phyloP scores from a whole-genome alignment of 192 early-diverging fungal genomes.

The Pilaira anomala region DNA sequence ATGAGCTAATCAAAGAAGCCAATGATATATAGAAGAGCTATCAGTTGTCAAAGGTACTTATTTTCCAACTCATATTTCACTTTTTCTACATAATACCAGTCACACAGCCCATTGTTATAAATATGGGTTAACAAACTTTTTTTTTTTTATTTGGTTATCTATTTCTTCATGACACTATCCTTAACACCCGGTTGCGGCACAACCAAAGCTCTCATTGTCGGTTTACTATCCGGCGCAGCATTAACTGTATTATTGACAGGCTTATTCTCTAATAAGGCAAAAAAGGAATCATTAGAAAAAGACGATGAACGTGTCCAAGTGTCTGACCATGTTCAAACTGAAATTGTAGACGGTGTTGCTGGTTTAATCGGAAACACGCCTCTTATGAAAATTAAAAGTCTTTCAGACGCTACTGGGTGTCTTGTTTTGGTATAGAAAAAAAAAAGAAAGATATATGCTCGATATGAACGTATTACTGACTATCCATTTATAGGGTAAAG shows the following conservation, averaged over 20 bases:
- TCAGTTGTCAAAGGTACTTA: too few species aligned
- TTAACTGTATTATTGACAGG: constrained; percentile 11
- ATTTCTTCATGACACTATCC: too few species aligned
- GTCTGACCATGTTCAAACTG: background rate
- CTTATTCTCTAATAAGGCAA: background rate
- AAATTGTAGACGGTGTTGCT: constrained; percentile 66
- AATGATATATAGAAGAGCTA: too few species aligned
- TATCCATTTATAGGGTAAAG: constrained; percentile 33
- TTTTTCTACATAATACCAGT: too few species aligned
- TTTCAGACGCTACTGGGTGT: constrained; percentile 90
- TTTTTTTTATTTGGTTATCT: too few species aligned
- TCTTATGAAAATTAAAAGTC: constrained; percentile 77
- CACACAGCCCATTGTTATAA: too few species aligned
- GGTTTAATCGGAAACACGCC: constrained; percentile 91
- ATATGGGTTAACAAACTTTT: too few species aligned
- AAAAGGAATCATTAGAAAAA: background rate
- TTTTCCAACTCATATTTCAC: too few species aligned
- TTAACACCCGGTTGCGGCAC: too few species aligned
- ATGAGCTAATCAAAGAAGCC: too few species aligned
- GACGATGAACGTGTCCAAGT: background rate
- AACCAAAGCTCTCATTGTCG: constrained; percentile 6
- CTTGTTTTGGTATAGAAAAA: constrained; percentile 65
- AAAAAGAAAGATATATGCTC: background rate
- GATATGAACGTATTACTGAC: background rate
- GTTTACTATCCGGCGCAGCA: background rate